Base-by-base conservation (phyloP, 805 yeast species). In the Phaffomyces opuntiae region DNA sequence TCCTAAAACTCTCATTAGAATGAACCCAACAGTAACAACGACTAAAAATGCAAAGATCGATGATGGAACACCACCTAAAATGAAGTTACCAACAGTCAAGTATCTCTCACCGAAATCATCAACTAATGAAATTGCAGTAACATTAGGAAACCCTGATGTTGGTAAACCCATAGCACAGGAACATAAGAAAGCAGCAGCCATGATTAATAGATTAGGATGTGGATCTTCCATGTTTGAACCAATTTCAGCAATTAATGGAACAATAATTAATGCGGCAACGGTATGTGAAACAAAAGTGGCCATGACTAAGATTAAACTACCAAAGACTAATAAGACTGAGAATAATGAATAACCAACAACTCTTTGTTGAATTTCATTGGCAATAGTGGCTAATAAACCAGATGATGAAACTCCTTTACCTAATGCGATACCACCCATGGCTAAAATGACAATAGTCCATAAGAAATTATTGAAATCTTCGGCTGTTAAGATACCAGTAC, bases 101-200 rank as follows among this genome's bases (percentile, higher is more conserved):
- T 93, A 93, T 17, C 95, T 88, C 46, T 83, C 83, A 9, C 98
- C 98, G 37, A 90, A 75, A 57, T 87, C 96, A 63, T 93, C 96
- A 7, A 90, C 81, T 80, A 89, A 80, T 48, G 97, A 89, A 50
- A 93, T 88, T 0, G 98, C 99, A 0, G 98, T 89, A 33, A 93
- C 96, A 57, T 93, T 93, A 5, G 99, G 99, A 72, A 93, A 91
- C 0, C 99, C 98, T 3, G 96, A 86, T 0, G 98, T 93, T 27
- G 99, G 98, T 44, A 93, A 69, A 1, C 96, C 98, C 98, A 93
- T 93, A 2, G 98, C 99, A 34, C 86, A 82, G 0, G 98, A 91
- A 57, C 97, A 87, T 50, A 93, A 69, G 45, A 79, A 59, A 0
- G 83, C 78, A 4, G 80, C 66, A 5, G 71, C 65, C 81, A 79